A percentile compares a stretch with the other conserved stretches of the same genome.
These are phyloP conservation scores for Stromatinia cepivora DNA, from an alignment of 2,329 filamentous ascomycete species.

Conservation along the genomic window DNA sequence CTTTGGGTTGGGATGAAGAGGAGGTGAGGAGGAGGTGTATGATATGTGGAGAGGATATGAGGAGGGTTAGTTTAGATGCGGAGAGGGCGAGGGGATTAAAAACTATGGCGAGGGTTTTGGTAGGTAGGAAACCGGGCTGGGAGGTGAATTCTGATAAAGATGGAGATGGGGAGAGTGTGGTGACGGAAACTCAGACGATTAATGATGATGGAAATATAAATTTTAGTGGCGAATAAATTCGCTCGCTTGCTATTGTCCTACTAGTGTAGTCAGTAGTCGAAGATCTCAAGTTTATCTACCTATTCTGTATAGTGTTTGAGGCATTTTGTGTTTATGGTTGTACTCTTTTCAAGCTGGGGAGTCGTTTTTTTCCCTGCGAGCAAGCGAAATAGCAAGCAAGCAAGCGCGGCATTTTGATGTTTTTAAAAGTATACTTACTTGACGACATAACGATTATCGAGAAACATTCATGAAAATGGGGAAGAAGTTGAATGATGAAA, in stretches of 20 bases:
- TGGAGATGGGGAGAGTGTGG: neutral
- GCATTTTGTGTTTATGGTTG: neutral
- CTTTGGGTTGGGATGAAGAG: constrained; percentile 35
- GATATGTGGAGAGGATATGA: constrained; percentile 26
- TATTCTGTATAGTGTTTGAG: neutral
- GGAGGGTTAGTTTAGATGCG: constrained; percentile 30
- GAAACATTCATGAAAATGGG: too few species aligned
- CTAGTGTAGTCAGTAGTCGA: neutral
- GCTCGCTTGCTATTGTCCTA: neutral
- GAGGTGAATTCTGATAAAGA: neutral
- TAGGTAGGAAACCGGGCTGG: constrained; percentile 36
- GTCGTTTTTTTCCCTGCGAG: neutral
- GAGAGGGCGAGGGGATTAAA: constrained; percentile 32
- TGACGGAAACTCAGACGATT: neutral
- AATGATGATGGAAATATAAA: neutral
- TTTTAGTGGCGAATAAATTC: neutral
- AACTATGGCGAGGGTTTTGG: constrained; percentile 32
- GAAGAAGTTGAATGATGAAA: too few species aligned
- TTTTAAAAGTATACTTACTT: neutral
- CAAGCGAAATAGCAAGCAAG: neutral
- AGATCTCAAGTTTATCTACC: neutral
- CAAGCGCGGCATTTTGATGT: neutral
- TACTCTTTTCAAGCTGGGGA: neutral
- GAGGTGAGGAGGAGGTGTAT: constrained; percentile 31
- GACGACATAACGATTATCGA: too few species aligned